phyloP scores from a whole-genome alignment of 148 eudicot species.

The Tetragonia tetragonoides region DNA sequence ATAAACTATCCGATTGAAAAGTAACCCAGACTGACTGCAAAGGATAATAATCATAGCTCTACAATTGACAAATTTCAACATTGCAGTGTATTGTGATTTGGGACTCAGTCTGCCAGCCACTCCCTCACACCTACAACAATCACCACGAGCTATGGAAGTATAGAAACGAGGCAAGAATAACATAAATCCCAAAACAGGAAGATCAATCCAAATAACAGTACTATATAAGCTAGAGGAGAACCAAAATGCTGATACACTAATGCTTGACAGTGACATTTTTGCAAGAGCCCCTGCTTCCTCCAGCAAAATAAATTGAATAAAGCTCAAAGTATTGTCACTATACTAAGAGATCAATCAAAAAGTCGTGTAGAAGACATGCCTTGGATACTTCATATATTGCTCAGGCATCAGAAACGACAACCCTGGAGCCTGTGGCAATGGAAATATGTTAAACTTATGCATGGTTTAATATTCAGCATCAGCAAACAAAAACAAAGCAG shows the following conservation, averaged over 20 bases:
- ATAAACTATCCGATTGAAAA: neutral
- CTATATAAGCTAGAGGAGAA: neutral
- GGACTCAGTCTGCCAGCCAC: neutral
- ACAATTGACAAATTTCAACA: neutral
- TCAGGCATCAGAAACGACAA: conserved; percentile 84
- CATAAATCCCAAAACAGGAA: neutral
- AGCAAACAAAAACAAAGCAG: no score
- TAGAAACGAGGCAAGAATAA: neutral
- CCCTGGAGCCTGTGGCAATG: conserved; percentile 85
- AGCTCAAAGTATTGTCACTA: neutral
- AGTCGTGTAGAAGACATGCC: conserved; percentile 43
- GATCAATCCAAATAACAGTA: neutral
- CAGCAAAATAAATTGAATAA: neutral
- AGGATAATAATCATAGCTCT: neutral
- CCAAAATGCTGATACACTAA: neutral
- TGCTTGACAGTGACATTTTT: neutral
- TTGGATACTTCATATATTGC: conserved; percentile 75
- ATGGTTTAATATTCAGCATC: no score
- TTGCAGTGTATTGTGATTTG: neutral
- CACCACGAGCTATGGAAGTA: neutral
- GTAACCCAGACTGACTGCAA: neutral
- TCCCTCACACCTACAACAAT: neutral
- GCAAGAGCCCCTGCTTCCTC: neutral
- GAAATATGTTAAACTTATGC: conserved; percentile 18
- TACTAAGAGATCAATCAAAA: conserved; percentile 9